Conservation (phyloP, 345 rosid genomes). For the Eutrema yunnanense region DNA sequence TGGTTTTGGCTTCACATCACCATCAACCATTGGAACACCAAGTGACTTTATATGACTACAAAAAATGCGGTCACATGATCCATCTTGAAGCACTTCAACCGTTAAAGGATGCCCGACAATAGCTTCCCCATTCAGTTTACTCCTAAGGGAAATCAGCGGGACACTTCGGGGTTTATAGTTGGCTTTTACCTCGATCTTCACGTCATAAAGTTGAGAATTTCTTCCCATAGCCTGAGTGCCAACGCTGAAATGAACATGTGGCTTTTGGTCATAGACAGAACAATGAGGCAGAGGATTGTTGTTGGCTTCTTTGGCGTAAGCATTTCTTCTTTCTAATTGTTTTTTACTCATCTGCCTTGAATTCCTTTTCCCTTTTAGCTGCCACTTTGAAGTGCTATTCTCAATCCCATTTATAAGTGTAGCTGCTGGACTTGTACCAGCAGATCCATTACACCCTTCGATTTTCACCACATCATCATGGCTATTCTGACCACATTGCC, state of each 20-base stretch:
- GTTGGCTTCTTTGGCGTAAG: conserved; percentile 37
- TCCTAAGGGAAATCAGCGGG: conserved; percentile 85
- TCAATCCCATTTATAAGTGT: conserved; percentile 35
- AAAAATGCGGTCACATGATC: conserved; percentile 27
- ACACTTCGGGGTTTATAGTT: conserved; percentile 62
- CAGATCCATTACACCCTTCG: conserved; percentile 21
- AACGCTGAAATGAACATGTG: conserved; percentile 46
- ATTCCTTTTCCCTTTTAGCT: conserved; percentile 85
- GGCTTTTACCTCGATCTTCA: conserved; percentile 66
- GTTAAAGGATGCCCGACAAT: conserved; percentile 76
- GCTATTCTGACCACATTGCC: conserved; percentile 39
- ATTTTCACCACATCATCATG: conserved; percentile 45
- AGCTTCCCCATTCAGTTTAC: conserved; percentile 76
- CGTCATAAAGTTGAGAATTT: conserved; percentile 51
- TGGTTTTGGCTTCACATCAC: conserved; percentile 14
- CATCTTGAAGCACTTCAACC: conserved; percentile 52
- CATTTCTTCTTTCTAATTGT: conserved; percentile 42
- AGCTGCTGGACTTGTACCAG: conserved; percentile 10
- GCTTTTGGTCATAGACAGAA: conserved; percentile 47
- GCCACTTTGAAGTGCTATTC: conserved; percentile 75
- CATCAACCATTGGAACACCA: conserved; percentile 22
- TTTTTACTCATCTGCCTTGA: conserved; percentile 59
- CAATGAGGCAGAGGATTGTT: conserved; percentile 19
- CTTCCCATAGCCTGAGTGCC: conserved; percentile 34
- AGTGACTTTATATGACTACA: conserved; percentile 23